A percentile compares a stretch with the other conserved stretches of the same genome.
These are phyloP conservation scores for Chrysoporthe deuterocubensis DNA, from an alignment of 2,329 filamentous ascomycete species.

Conservation along the genomic window DNA sequence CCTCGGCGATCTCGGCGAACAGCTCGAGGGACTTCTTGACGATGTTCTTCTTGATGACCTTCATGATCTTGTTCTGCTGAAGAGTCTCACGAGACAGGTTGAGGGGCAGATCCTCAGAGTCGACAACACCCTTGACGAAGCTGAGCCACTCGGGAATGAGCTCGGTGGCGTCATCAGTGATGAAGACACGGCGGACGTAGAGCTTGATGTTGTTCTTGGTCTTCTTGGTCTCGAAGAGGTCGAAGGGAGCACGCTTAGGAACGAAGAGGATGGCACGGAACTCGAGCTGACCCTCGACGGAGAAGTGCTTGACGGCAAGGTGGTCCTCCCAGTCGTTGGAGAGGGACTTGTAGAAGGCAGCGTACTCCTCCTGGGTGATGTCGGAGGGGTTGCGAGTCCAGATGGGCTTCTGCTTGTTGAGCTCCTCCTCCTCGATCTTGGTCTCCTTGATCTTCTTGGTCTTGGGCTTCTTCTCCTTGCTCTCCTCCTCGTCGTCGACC, in stretches of 20 bases:
- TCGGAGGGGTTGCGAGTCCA: conserved; percentile 84
- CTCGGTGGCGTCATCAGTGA: conserved; percentile 98
- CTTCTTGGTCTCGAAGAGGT: conserved; percentile 99
- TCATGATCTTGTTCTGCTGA: conserved; percentile 99
- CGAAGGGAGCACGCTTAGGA: conserved; percentile 98
- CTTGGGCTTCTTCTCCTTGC: conserved; percentile 88
- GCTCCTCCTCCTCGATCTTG: conserved; percentile 97
- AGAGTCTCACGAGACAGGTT: conserved; percentile 99
- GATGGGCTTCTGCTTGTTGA: conserved; percentile 92
- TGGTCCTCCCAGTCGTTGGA: conserved; percentile 99
- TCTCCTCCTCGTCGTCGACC: conserved; percentile 83
- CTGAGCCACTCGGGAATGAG: conserved; percentile 99
- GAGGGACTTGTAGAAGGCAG: conserved; percentile 99
- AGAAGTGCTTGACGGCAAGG: conserved; percentile 99
- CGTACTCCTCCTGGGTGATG: conserved; percentile 91
- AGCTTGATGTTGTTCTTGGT: conserved; percentile 99
- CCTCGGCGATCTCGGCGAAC: conserved; percentile 98
- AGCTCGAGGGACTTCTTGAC: conserved; percentile 99
- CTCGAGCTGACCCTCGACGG: conserved; percentile 99
- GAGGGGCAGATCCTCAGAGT: conserved; percentile 98
- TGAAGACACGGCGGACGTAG: conserved; percentile 99
- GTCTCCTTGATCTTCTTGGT: conserved; percentile 99
- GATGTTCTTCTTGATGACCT: conserved; percentile 99
- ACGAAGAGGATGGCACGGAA: conserved; percentile 99
- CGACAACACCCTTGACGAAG: conserved; percentile 99